Base-by-base conservation (phyloP, 176 grass and related monocot genomes). In the Raddia guianensis region DNA sequence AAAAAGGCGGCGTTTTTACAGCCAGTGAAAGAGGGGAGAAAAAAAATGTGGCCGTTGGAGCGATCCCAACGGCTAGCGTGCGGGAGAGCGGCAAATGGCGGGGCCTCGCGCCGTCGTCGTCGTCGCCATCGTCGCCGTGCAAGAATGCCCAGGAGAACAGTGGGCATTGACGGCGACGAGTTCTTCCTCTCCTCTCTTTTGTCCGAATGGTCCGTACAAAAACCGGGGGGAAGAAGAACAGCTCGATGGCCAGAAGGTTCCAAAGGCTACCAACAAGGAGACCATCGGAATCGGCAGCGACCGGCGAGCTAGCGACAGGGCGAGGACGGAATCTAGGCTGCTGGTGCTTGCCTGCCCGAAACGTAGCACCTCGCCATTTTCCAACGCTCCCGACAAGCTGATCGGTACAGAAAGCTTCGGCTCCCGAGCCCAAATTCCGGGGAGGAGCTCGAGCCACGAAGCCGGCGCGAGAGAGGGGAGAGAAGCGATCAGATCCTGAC, bases 1-100 rank as follows among this genome's bases (percentile, higher is more conserved):
- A 55, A 85, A 80, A 86, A 73, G 21, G 54, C 56, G 52, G 37
- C 76, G 6, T 67, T 50, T 84, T 76, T 72, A 73, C 35, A 35
- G 61, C 49, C 70, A 57, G 82, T 50, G 68, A 65, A 37, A 50
- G 19, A 42, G 8, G n/a, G 6, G n/a, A 11, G 6, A 44, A 27
- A 54, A 9, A 52, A 61, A 66, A 85, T 81, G 72, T 66, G 78
- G 57, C 72, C 87, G 83, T 89, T 89, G 87, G 81, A 54, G 69
- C 72, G 72, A 72, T 84, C 62, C 71, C 58, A 89, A 89, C 87
- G 82, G 87, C 83, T 86, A 89, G 34, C 60, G 78, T 8, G 73
- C n/a, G 68, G 2, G 57, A 43, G 45, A 21, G 56, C 70, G 82
- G 77, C 87, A 85, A 40, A 81, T 85, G 87, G 87, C 87, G 82